Conservation (phyloP, 768 basidiomycete species). For the Psilocybe subaeruginosa region DNA sequence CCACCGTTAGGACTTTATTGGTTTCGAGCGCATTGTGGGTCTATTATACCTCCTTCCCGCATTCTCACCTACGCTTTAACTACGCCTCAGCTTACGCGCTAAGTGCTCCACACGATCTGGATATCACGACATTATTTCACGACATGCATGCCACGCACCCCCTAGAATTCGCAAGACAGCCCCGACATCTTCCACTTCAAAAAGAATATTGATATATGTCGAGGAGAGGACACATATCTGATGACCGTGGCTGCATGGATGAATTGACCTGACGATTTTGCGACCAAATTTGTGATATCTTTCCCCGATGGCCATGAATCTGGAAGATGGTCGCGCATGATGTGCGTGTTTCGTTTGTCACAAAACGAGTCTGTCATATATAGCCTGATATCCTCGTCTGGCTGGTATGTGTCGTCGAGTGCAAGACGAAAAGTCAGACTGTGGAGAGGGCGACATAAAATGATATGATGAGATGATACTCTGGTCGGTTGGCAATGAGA, state of each 20-base stretch:
- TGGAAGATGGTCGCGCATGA: neutral
- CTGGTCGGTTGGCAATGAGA: constrained; percentile 14
- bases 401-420: neutral
- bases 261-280: neutral
- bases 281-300: constrained; percentile 1
- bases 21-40: too few species aligned
- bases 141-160: too few species aligned
- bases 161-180: too few species aligned
- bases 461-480: neutral
- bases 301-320: constrained; percentile 4
- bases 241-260: constrained; percentile 2
- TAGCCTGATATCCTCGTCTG: constrained; percentile 5
- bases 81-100: too few species aligned
- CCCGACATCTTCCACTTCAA: too few species aligned
- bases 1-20: too few species aligned
- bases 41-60: too few species aligned
- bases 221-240: constrained; percentile 1
- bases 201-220: neutral
- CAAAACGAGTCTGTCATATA: constrained; percentile 4
- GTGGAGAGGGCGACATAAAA: neutral
- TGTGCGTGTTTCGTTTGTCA: neutral
- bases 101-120: too few species aligned
- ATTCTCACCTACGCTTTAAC: too few species aligned
- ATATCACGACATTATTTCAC: too few species aligned
- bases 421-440: neutral